phyloP scores from a whole-genome alignment of 148 eudicot species.

The Cornus kousa region DNA sequence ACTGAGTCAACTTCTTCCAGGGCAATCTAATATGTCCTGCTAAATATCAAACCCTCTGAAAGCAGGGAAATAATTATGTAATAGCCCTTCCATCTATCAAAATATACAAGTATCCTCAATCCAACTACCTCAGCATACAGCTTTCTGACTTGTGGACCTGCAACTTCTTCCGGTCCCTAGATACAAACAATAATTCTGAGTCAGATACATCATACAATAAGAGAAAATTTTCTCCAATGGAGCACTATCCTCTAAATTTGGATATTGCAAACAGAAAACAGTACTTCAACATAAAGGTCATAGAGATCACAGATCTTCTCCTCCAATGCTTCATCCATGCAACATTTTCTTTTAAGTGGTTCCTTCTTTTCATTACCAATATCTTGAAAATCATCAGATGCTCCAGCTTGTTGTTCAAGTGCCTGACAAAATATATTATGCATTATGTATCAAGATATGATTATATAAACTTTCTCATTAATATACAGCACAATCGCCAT shows the following conservation, averaged over 20 bases:
- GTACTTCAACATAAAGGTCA: constrained; percentile 84
- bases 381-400: constrained; percentile 69
- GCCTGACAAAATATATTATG: constrained; percentile 36
- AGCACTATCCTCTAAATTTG: neutral
- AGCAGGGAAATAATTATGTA: neutral
- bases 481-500: neutral
- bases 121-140: constrained; percentile 68
- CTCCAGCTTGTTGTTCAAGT: constrained; percentile 58
- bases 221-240: neutral
- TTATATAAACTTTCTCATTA: neutral
- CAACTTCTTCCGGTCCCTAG: constrained; percentile 81
- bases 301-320: constrained; percentile 95
- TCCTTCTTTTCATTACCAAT: constrained; percentile 52
- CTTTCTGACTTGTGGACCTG: constrained; percentile 74
- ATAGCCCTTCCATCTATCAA: neutral
- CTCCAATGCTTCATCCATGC: constrained; percentile 77
- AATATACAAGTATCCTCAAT: constrained; percentile 1
- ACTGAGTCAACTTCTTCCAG: neutral
- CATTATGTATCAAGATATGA: neutral
- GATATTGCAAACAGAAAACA: neutral
- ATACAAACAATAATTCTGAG: constrained; percentile 16
- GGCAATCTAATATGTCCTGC: neutral
- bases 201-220: constrained; percentile 6
- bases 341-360: constrained; percentile 44
- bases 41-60: neutral